Evolutionary conservation across 169 alveolate genomes (phyloP).

Genomic region (Plasmodium fragile): DNA sequence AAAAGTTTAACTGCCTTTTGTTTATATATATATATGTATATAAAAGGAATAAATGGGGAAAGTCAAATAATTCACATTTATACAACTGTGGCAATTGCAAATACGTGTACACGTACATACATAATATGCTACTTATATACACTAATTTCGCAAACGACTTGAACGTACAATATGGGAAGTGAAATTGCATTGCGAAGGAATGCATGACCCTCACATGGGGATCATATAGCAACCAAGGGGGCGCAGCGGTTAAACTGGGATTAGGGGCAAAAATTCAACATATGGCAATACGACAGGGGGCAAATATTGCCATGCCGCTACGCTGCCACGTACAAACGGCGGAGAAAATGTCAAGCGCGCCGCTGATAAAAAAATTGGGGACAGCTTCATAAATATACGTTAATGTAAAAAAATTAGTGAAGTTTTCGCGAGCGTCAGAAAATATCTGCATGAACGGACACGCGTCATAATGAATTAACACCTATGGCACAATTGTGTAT

Average conservation of each 20-base stretch:
- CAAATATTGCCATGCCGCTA: not conserved
- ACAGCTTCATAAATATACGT: not conserved
- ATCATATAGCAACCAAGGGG: not conserved
- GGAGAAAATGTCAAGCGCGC: not conserved
- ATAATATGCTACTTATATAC: not conserved
- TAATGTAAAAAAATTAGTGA: not conserved
- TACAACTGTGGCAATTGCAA: constrained; percentile 32
- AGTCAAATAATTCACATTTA: constrained; percentile 21
- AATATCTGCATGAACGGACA: not conserved
- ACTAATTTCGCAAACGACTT: not conserved
- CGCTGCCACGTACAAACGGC: not conserved
- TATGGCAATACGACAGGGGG: not conserved
- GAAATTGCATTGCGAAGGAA: not conserved
- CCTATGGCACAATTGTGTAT: not conserved
- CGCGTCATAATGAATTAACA: not conserved
- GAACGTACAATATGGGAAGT: not conserved
- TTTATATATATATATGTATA: no score
- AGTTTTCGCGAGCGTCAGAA: not conserved
- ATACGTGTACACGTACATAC: not conserved
- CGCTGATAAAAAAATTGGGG: not conserved
- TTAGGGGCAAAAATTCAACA: not conserved
- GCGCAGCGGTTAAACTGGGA: not conserved
- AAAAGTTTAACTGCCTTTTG: not conserved
- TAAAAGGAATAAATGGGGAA: not conserved
- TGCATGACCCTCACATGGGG: not conserved